Conservation (phyloP, 2,329 filamentous ascomycete species). For the Fusarium citri region DNA sequence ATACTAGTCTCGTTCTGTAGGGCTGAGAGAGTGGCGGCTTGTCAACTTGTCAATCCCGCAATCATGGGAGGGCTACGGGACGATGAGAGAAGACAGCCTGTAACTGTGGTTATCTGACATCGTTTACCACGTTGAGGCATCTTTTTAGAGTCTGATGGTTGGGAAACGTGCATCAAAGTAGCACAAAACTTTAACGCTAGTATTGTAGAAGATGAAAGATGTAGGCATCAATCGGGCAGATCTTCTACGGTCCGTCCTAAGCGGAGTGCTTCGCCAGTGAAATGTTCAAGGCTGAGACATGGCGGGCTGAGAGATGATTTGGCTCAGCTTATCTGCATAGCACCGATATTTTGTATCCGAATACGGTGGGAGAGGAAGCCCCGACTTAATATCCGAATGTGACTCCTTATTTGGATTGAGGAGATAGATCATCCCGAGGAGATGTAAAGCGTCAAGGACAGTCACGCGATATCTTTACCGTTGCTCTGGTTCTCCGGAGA, state of each 20-base stretch:
- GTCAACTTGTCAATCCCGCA: slow-evolving; percentile 19
- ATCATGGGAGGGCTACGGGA: slow-evolving; percentile 20
- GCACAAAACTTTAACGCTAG: neutral
- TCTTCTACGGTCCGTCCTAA: neutral
- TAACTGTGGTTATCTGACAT: slow-evolving; percentile 2
- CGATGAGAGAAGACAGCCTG: slow-evolving; percentile 4
- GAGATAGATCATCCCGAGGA: slow-evolving; percentile 17
- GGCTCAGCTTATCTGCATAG: neutral
- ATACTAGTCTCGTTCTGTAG: slow-evolving; percentile 3
- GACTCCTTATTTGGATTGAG: neutral
- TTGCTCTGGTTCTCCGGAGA: slow-evolving; percentile 19
- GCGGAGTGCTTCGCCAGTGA: neutral
- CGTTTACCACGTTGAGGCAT: no score
- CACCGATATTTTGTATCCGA: neutral
- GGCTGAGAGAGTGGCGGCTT: slow-evolving; percentile 3
- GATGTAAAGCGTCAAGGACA: neutral
- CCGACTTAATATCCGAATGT: neutral
- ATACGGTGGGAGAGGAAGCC: slow-evolving; percentile 5
- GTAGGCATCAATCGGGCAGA: neutral
- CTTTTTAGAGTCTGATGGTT: neutral
- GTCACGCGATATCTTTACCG: slow-evolving; percentile 12
- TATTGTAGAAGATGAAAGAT: neutral
- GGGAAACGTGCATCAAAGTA: neutral
- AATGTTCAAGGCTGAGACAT: neutral
- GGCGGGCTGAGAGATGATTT: neutral